A percentile compares a stretch with the other conserved stretches of the same genome.
Conservation (phyloP, 2,329 filamentous ascomycete species). For the Xylariaceae sp. region DNA sequence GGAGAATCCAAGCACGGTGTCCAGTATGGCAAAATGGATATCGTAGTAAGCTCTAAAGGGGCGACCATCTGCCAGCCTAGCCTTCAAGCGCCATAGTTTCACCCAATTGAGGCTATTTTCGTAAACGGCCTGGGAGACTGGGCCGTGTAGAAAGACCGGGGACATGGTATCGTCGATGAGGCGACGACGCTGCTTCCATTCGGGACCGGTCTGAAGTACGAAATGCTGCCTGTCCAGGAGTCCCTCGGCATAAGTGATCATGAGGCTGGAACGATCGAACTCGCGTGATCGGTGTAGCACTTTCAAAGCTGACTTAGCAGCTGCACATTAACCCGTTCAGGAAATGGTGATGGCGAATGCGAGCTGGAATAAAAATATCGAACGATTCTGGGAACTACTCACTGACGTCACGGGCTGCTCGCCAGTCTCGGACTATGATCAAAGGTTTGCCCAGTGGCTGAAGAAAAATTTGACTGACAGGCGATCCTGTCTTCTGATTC, state of each 20-base stretch:
- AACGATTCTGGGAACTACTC: slow-evolving; percentile 1
- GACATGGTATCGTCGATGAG: slow-evolving; percentile 16
- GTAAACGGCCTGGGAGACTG: slow-evolving; percentile 1
- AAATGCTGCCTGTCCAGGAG: slow-evolving; percentile 12
- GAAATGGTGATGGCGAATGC: neutral
- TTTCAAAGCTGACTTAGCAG: neutral
- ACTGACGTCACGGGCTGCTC: slow-evolving; percentile 14
- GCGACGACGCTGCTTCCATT: slow-evolving; percentile 11
- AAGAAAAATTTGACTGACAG: slow-evolving; percentile 15
- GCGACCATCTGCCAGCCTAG: slow-evolving; percentile 41
- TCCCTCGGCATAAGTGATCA: slow-evolving; percentile 8
- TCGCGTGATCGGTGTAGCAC: slow-evolving; percentile 14
- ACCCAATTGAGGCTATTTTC: slow-evolving; percentile 31
- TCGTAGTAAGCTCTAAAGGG: slow-evolving; percentile 32
- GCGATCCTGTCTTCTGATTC: slow-evolving; percentile 5
- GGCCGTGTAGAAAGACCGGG: slow-evolving; percentile 4
- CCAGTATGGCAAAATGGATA: slow-evolving; percentile 18
- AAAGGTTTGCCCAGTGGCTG: slow-evolving; percentile 12
- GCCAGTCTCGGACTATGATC: slow-evolving; percentile 12
- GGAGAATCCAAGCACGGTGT: slow-evolving; percentile 23
- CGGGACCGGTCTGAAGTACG: slow-evolving; percentile 3
- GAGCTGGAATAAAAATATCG: neutral
- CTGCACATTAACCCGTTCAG: neutral
- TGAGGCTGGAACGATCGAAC: slow-evolving; percentile 12
- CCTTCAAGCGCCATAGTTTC: slow-evolving; percentile 39